Evolutionary conservation across 83 land plant genomes (phyloP), one percentile per base, ranked within the genome.

Genomic region (Larix sibirica): DNA sequence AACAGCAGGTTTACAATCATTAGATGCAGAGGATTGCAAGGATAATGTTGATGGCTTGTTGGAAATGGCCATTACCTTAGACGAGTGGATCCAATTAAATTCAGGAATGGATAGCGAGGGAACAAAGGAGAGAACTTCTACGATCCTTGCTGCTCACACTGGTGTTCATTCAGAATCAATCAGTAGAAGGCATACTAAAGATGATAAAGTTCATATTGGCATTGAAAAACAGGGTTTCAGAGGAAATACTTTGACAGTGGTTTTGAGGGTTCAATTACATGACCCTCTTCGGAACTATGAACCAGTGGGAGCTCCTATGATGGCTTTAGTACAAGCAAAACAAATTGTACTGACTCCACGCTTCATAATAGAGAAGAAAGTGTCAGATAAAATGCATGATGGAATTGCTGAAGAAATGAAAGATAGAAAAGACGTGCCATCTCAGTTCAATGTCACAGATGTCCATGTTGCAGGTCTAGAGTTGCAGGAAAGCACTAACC

Each of bases 241-340:
- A 85, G 87, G 83, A 36, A 74, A 87, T 23, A 71, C 82, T 16
- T 58, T 89, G 18, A 87, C 90, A 18, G 44, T 89, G 21, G 83
- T 85, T 58, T 80, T 87, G 90, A 79, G 85, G 31, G 87, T 89
- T 23, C 91, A 89, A 47, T 89, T 89, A 50, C 83, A 84, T 14
- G 90, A 89, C 42, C 87, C 91, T 42, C 40, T 87, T 12, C 38
- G 89, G 66, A 89, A 82, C 82, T 68, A 73, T 79, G 91, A 89
- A 78, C 84, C 91, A 13, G 86, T 89, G 23, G 91, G 91, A 36
- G 90, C 86, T 36, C 91, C 90, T 8, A 89, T 89, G 91, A 87
- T 89, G 82, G 91, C 90, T 24, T 79, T 89, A 26, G 84, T 89
- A 26, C 82, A 84, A 56, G 91, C 89, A 50, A 90, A 89, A 87